Conservation (phyloP, 345 rosid genomes). For the Eucalyptus virginea region DNA sequence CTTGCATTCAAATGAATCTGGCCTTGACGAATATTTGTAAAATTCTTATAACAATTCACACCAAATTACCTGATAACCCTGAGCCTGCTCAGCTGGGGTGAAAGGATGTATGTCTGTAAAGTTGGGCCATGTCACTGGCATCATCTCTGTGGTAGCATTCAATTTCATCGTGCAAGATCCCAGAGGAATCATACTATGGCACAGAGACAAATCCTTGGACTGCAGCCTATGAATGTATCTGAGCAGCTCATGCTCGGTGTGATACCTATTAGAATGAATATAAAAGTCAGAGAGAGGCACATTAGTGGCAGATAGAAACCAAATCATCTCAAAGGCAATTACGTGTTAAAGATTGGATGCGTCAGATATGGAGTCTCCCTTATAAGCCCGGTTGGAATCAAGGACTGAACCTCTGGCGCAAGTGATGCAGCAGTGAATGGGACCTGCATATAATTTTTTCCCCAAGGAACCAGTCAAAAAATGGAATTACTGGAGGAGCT, state of each 20-base stretch:
- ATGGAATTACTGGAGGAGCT: not conserved
- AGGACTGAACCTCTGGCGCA: slow-evolving; percentile 65
- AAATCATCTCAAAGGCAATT: slow-evolving; percentile 5
- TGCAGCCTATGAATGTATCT: slow-evolving; percentile 69
- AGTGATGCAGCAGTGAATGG: slow-evolving; percentile 79
- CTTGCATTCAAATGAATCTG: not conserved
- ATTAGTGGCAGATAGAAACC: not conserved
- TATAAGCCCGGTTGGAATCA: slow-evolving; percentile 58
- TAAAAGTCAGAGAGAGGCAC: slow-evolving; percentile 2
- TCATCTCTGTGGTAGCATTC: slow-evolving; percentile 97
- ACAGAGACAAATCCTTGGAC: slow-evolving; percentile 88
- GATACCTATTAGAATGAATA: slow-evolving; percentile 37
- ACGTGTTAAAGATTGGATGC: slow-evolving; percentile 84
- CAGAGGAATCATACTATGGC: slow-evolving; percentile 99
- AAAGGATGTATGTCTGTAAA: slow-evolving; percentile 91
- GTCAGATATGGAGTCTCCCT: slow-evolving; percentile 78
- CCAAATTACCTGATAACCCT: slow-evolving; percentile 69
- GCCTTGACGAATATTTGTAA: not conserved
- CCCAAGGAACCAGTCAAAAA: not conserved
- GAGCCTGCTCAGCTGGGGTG: slow-evolving; percentile 73
- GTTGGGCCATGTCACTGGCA: slow-evolving; percentile 92
- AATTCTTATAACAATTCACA: not conserved
- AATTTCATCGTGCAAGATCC: slow-evolving; percentile 99
- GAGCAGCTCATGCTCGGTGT: slow-evolving; percentile 93
- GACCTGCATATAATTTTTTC: slow-evolving; percentile 29